These are phyloP conservation scores for Heritiera fomes DNA, from an alignment of 345 rosid species.

Conservation along the genomic window DNA sequence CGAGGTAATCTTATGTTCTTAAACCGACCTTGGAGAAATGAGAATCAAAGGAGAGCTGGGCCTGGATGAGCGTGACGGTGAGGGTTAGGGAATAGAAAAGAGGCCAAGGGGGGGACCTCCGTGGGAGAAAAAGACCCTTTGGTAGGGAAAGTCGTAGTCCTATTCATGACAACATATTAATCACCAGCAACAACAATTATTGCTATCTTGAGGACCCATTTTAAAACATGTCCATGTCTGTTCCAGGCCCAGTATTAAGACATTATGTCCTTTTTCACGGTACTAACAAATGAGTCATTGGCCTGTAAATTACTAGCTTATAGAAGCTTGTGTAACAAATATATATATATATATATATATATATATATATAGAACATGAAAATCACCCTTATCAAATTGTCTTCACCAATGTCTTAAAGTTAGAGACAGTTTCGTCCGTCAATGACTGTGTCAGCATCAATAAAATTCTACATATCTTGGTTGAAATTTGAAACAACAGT, in stretches of 20 bases:
- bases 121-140: background rate
- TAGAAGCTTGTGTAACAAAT: background rate
- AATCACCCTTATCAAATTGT: background rate
- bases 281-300: background rate
- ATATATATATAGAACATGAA: background rate
- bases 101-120: too few species aligned
- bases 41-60: too few species aligned
- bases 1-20: background rate
- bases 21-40: too few species aligned
- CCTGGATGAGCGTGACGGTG: too few species aligned
- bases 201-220: slow-evolving; percentile 36
- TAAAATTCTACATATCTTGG: background rate
- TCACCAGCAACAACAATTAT: slow-evolving; percentile 34
- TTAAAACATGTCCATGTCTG: slow-evolving; percentile 10
- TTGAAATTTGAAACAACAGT: background rate
- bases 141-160: slow-evolving; percentile 32
- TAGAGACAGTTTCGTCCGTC: background rate
- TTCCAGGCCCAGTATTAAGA: slow-evolving; percentile 18
- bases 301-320: background rate
- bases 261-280: slow-evolving; percentile 22
- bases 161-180: slow-evolving; percentile 13
- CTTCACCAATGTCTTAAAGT: background rate
- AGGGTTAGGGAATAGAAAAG: too few species aligned
- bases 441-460: background rate
- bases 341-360: too few species aligned